Evolutionary conservation across 306 rosid genomes (phyloP).

Genomic region (cucumber (Cucumis sativus)): DNA sequence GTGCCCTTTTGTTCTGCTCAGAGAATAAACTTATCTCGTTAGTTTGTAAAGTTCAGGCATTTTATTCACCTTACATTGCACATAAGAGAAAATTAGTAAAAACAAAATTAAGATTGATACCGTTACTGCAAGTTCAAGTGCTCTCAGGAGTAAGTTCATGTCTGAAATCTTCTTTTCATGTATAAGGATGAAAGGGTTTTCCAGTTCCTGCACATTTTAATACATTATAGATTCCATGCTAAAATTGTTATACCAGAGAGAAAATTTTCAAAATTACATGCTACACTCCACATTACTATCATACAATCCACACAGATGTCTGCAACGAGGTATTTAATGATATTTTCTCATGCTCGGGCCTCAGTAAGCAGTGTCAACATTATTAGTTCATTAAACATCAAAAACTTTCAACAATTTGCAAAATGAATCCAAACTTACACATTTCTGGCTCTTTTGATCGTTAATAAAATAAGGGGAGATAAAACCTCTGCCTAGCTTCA

Average conservation of each 20-base stretch:
- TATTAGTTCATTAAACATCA: neutral
- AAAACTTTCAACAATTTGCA: neutral
- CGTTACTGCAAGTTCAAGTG: slow-evolving; percentile 61
- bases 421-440: slow-evolving; percentile 41
- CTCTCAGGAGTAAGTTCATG: slow-evolving; percentile 52
- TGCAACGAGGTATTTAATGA: neutral
- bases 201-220: slow-evolving; percentile 54
- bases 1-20: slow-evolving; percentile 61
- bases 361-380: neutral
- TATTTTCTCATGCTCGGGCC: neutral
- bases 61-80: slow-evolving; percentile 4
- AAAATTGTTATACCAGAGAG: neutral
- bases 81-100: slow-evolving; percentile 8
- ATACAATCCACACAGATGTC: neutral
- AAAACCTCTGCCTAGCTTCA: slow-evolving; percentile 77
- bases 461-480: slow-evolving; percentile 89
- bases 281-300: neutral
- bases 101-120: slow-evolving; percentile 25
- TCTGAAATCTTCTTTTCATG: slow-evolving; percentile 84
- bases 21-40: slow-evolving; percentile 10
- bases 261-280: neutral
- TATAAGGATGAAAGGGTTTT: slow-evolving; percentile 73
- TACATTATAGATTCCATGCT: neutral
- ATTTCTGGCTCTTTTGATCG: slow-evolving; percentile 74
- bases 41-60: neutral